phyloP scores from a whole-genome alignment of 495 filamentous ascomycete genomes.

The Neurospora sp. region DNA sequence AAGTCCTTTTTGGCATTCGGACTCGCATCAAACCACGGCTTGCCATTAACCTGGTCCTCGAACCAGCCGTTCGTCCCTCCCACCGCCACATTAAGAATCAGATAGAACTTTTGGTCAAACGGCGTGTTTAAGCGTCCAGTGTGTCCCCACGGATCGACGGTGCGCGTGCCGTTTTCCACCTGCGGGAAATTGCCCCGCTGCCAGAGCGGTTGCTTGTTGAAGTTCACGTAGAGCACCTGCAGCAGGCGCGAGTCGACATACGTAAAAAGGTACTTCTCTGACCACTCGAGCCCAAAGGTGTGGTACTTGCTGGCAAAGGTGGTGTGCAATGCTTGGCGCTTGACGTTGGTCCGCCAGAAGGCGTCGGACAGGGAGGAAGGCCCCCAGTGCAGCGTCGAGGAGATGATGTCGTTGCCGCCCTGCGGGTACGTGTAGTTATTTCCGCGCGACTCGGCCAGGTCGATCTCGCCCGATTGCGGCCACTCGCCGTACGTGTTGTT shows the following conservation, averaged over 20 bases:
- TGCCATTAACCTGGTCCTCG: constrained; percentile 53
- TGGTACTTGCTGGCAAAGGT: constrained; percentile 60
- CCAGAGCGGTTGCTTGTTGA: constrained; percentile 61
- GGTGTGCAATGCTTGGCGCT: constrained; percentile 64
- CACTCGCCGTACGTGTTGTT: constrained; percentile 62
- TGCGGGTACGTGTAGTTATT: constrained; percentile 66
- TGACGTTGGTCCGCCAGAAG: constrained; percentile 70
- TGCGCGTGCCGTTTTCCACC: constrained; percentile 58
- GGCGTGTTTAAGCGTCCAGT: constrained; percentile 42
- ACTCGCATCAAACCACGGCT: constrained; percentile 70
- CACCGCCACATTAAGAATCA: constrained; percentile 74
- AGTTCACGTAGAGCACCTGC: constrained; percentile 71
- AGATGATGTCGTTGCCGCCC: constrained; percentile 73
- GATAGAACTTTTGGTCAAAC: constrained; percentile 73
- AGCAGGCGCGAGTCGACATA: constrained; percentile 72
- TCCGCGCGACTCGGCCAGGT: constrained; percentile 68
- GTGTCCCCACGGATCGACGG: constrained; percentile 54
- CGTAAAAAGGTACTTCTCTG: constrained; percentile 77
- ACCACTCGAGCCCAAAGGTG: constrained; percentile 77
- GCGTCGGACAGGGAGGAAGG: constrained; percentile 51
- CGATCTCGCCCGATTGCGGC: constrained; percentile 79
- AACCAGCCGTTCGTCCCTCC: constrained; percentile 84
- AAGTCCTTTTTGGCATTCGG: constrained; percentile 61
- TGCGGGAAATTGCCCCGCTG: constrained; percentile 62
- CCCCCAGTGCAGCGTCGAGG: constrained; percentile 76